phyloP scores from a whole-genome alignment of 805 yeast species.

The Kazachstania bromeliacearum region DNA sequence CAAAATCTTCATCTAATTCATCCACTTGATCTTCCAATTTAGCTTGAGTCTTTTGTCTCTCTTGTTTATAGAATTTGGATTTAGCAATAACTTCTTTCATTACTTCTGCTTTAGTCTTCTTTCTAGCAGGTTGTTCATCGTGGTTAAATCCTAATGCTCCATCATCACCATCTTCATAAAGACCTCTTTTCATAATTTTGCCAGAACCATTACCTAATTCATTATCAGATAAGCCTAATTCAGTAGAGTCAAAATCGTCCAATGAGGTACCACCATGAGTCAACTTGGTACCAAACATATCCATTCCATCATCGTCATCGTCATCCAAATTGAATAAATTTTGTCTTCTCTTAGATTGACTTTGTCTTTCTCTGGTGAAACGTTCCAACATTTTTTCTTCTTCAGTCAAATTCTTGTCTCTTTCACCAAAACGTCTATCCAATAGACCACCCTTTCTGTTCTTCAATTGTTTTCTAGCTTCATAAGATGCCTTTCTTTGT shows the following conservation, averaged over 20 bases:
- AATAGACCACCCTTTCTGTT: slow-evolving; percentile 69
- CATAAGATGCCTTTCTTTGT: slow-evolving; percentile 50
- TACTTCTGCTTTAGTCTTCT: slow-evolving; percentile 73
- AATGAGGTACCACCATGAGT: slow-evolving; percentile 76
- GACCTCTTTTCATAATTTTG: slow-evolving; percentile 16
- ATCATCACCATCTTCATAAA: slow-evolving; percentile 34
- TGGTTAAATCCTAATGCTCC: slow-evolving; percentile 20
- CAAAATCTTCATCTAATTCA: slow-evolving; percentile 66
- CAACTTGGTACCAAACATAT: slow-evolving; percentile 35
- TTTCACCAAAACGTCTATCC: slow-evolving; percentile 91
- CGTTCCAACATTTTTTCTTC: slow-evolving; percentile 95
- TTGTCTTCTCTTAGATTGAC: slow-evolving; percentile 43
- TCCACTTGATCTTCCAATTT: slow-evolving; percentile 49
- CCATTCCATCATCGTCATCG: slow-evolving; percentile 39
- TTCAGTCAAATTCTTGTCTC: slow-evolving; percentile 54
- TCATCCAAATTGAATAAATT: slow-evolving; percentile 70
- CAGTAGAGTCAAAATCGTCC: slow-evolving; percentile 39
- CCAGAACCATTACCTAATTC: slow-evolving; percentile 16
- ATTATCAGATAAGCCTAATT: too few relatives aligned
- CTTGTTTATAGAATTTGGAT: slow-evolving; percentile 66
- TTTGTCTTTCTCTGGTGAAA: slow-evolving; percentile 80
- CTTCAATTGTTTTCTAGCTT: slow-evolving; percentile 49
- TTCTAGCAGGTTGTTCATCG: slow-evolving; percentile 39
- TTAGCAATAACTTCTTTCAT: slow-evolving; percentile 81
- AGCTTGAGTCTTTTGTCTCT: slow-evolving; percentile 59